Base-by-base conservation (phyloP, 2,329 filamentous ascomycete genomes). In the Ramularia collo-cygni region DNA sequence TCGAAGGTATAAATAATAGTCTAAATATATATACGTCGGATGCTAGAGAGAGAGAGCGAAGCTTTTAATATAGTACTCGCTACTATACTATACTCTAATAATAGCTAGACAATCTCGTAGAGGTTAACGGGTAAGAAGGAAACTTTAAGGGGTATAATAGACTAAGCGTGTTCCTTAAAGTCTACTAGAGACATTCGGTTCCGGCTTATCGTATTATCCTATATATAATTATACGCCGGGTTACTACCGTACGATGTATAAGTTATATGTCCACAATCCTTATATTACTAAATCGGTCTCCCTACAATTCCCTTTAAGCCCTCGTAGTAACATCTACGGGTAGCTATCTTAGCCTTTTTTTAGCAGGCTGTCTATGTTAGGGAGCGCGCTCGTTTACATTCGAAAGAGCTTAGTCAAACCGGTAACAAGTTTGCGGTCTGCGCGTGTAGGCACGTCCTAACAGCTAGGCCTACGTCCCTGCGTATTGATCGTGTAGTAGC, bases 231-330 rank as follows among this genome's bases (percentile, higher is more conserved):
- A 47, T 77, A 75, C 6, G 50, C 47, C 0, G 78, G 77, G 28
- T 77, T 77, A 2, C 69, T 69, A 2, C 66, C 70, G 48, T 77
- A 81, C 4, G 57, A 54, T 1, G 59, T 52, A 53, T 77, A 82
- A 8, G 71, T 68, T 3, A 72, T 75, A 48, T 80, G 72, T 0
- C 56, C 61, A 47, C 79, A 83, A 4, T 66, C 55, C 1, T 48
- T 51, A 50, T 78, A 82, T 27, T 58, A 48, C 26, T 70, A 63
- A 5, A 80, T 64, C 1, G 50, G 42, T 8, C 58, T 59, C 4
- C 55, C 50, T 3, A 64, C 61, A 2, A 69, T 57, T 0, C 57
- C 50, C 3, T 58, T 59, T 26, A 65, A 63, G 2, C 71, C 69
- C 58, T 83, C 79, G 42, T 79, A 83, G 29, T 60, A 57, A 47